These are phyloP conservation scores for Euryodendron excelsum DNA, from an alignment of 148 eudicot species.

Conservation along the genomic window DNA sequence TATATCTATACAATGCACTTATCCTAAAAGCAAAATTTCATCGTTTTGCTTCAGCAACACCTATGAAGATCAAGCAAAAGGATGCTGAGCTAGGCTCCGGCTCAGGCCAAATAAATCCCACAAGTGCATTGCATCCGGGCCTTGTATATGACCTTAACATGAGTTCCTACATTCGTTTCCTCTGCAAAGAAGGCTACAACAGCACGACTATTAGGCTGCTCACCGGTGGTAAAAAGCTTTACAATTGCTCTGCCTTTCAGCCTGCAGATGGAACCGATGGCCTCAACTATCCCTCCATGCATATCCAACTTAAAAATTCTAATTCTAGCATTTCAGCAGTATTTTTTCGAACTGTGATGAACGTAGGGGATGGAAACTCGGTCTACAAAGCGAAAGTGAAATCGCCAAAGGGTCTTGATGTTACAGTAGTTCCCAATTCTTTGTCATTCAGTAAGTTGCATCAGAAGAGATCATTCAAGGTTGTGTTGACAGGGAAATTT, in stretches of 20 bases:
- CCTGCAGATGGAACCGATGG: slow-evolving; percentile 54
- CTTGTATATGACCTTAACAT: slow-evolving; percentile 54
- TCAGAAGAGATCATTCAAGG: slow-evolving; percentile 47
- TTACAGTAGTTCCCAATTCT: slow-evolving; percentile 47
- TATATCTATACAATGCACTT: background rate
- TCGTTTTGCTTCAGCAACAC: slow-evolving; percentile 43
- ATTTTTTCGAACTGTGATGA: slow-evolving; percentile 57
- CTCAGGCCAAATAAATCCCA: slow-evolving; percentile 63
- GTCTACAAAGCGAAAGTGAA: slow-evolving; percentile 45
- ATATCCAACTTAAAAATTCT: slow-evolving; percentile 28
- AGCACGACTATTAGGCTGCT: slow-evolving; percentile 34
- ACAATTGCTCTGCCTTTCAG: slow-evolving; percentile 50
- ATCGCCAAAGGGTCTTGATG: slow-evolving; percentile 30
- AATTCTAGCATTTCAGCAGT: slow-evolving; percentile 25
- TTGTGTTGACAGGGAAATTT: slow-evolving; percentile 46
- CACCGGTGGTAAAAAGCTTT: slow-evolving; percentile 28
- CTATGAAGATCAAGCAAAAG: slow-evolving; percentile 37
- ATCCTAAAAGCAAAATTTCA: background rate
- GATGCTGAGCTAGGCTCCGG: slow-evolving; percentile 56
- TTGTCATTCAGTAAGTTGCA: slow-evolving; percentile 29
- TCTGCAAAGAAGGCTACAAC: slow-evolving; percentile 72
- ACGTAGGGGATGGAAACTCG: slow-evolving; percentile 42
- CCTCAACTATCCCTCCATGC: slow-evolving; percentile 81
- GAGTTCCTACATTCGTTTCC: slow-evolving; percentile 49
- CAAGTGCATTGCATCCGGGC: slow-evolving; percentile 60